A percentile compares a stretch with the other conserved stretches of the same genome.
These are phyloP conservation scores for Neodidymelliopsis sp. DNA, from an alignment of 2,329 filamentous ascomycete genomes.

Conservation along the genomic window DNA sequence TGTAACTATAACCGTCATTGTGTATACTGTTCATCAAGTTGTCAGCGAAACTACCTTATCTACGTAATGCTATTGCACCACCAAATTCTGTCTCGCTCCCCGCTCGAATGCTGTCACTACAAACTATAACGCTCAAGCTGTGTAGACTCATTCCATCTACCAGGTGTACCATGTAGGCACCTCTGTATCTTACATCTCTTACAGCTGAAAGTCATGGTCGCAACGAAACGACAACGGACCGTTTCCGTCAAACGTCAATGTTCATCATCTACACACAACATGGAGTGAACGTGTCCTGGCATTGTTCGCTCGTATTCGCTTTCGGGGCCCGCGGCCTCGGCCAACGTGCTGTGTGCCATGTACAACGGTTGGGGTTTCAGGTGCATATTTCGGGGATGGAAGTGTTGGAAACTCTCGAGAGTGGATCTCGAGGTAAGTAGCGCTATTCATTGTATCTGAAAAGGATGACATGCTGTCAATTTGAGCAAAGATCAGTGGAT, in stretches of 20 bases:
- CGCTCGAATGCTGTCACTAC: too few relatives aligned
- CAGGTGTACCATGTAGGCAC: background rate
- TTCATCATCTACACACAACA: background rate
- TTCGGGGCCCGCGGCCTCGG: background rate
- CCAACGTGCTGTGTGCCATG: background rate
- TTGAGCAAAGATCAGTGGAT: too few relatives aligned
- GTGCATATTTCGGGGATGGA: background rate
- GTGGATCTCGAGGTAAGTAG: too few relatives aligned
- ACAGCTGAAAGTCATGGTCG: background rate
- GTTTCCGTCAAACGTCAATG: background rate
- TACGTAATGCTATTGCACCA: conserved; percentile 16
- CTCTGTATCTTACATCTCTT: background rate
- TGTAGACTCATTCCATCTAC: background rate
- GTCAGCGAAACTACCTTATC: conserved; percentile 15
- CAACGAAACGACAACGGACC: background rate
- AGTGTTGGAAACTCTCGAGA: too few relatives aligned
- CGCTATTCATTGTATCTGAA: too few relatives aligned
- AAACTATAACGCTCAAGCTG: background rate
- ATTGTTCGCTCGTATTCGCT: background rate
- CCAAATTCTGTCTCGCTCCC: too few relatives aligned
- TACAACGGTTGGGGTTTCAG: conserved; percentile 11
- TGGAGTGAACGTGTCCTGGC: background rate
- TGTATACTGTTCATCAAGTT: conserved; percentile 14
- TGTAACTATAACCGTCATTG: conserved; percentile 13
- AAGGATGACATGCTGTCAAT: too few relatives aligned